Base-by-base conservation (phyloP, 2,329 filamentous ascomycete species). In the Lasiodiplodia sp. region DNA sequence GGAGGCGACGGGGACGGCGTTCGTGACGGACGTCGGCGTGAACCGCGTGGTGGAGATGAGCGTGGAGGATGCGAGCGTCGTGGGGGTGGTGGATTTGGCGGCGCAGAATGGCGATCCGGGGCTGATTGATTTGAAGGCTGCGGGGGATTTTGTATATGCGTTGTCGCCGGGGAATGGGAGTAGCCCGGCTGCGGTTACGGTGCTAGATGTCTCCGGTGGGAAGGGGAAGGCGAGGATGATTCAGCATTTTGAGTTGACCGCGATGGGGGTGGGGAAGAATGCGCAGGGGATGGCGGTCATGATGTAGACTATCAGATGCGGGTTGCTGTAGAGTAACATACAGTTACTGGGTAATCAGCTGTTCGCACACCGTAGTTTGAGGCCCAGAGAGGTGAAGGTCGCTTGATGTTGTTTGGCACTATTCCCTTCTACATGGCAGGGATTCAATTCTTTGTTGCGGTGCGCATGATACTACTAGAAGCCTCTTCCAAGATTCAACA, bases 1-100 rank as follows among this genome's bases (percentile, higher is more conserved):
- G 0, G 68, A 77, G 0, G 75, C 77, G 0, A 87, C 85, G 0
- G 77, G 80, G 8, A 86, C 82, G 0, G 86, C 84, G 0, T 91
- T 88, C 69, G 86, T 91, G 3, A 86, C 87, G 0, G 88, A 91
- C 70, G 86, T 85, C 0, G 83, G 68, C 0, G 72, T 78, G 2
- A 85, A 88, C 73, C 80, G 83, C 3, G 72, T 91, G 0, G 82
- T 90, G 0, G 87, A 90, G 77, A 85, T 90, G 79, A 84, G 84
- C 52, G 56, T 78, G 0, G 68, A 73, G 0, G 82, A 87, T 69
- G 87, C 86, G 0, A 81, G 78, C 11, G 78, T 90, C 11, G 56
- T 86, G 2, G 74, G 73, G 0, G 71, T 73, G 7, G 71, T 86
- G 0, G 83, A 87, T 63, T 51, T 76, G 14, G 67, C 75, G 8